Evolutionary conservation across 495 filamentous ascomycete species (phyloP).

Genomic region (Aspergillus panamensis): DNA sequence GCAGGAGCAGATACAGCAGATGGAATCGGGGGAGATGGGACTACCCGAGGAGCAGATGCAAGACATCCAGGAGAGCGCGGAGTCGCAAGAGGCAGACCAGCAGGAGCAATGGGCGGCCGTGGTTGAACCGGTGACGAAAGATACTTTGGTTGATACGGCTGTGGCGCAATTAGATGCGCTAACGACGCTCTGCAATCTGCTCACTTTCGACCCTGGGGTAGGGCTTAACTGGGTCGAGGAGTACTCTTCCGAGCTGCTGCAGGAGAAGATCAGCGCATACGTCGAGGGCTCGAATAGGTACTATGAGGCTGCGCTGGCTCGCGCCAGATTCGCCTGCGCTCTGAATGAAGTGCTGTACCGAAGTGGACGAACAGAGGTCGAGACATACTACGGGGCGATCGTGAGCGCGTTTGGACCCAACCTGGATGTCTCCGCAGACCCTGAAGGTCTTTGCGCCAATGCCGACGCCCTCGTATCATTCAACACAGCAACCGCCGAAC

Average conservation of each 20-base stretch:
- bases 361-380: constrained; percentile 40
- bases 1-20: constrained; percentile 42
- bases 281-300: constrained; percentile 41
- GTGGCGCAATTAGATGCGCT: constrained; percentile 59
- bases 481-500: constrained; percentile 40
- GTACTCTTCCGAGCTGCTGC: constrained; percentile 44
- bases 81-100: constrained; percentile 28
- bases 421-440: constrained; percentile 41
- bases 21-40: constrained; percentile 36
- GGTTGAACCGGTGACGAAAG: constrained; percentile 57
- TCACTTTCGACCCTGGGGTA: constrained; percentile 36
- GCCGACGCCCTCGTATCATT: constrained; percentile 58
- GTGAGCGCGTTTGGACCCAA: constrained; percentile 39
- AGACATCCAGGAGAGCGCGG: constrained; percentile 14
- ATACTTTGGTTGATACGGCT: constrained; percentile 61
- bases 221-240: constrained; percentile 55
- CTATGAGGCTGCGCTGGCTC: constrained; percentile 51
- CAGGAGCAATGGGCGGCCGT: constrained; percentile 61
- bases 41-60: constrained; percentile 20
- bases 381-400: constrained; percentile 50
- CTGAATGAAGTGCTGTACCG: constrained; percentile 56
- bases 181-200: constrained; percentile 53
- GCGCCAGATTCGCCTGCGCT: constrained; percentile 50
- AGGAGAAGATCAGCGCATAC: constrained; percentile 48
- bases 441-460: constrained; percentile 52